Conservation (phyloP, 2,329 filamentous ascomycete species). For the Diaporthe sp. region DNA sequence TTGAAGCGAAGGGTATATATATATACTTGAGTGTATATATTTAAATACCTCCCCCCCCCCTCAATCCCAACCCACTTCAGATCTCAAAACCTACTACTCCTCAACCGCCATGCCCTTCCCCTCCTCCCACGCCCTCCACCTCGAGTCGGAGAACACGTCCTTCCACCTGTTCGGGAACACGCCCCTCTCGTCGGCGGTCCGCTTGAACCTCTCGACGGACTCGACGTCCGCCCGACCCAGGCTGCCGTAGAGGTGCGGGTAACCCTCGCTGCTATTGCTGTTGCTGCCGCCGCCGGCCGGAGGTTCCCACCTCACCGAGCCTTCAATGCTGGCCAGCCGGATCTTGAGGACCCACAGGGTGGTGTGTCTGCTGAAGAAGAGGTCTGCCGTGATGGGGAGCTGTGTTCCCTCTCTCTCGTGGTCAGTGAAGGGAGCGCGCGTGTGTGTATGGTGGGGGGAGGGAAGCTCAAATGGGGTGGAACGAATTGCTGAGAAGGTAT, state of each 20-base stretch:
- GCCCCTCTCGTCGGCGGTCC: constrained; percentile 52
- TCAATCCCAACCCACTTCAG: not conserved
- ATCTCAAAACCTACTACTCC: not conserved
- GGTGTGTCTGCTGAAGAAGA: constrained; percentile 56
- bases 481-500: not conserved
- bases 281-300: constrained; percentile 46
- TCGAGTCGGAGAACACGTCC: constrained; percentile 54
- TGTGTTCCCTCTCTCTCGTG: constrained; percentile 40
- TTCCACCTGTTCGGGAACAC: constrained; percentile 54
- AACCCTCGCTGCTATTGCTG: constrained; percentile 53
- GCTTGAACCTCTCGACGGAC: constrained; percentile 59
- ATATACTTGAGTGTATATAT: not conserved
- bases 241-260: constrained; percentile 71
- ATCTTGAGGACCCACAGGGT: constrained; percentile 67
- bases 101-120: constrained; percentile 11
- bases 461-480: constrained; percentile 1
- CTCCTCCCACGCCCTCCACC: constrained; percentile 55
- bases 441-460: not conserved
- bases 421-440: not conserved
- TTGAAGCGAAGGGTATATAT: not conserved
- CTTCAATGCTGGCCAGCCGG: constrained; percentile 58
- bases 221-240: constrained; percentile 67
- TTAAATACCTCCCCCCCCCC: no score
- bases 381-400: constrained; percentile 59
- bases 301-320: constrained; percentile 65